These are phyloP conservation scores for Moniliophthora roreri DNA, from an alignment of 1,284 basidiomycete species.

Conservation along the genomic window DNA sequence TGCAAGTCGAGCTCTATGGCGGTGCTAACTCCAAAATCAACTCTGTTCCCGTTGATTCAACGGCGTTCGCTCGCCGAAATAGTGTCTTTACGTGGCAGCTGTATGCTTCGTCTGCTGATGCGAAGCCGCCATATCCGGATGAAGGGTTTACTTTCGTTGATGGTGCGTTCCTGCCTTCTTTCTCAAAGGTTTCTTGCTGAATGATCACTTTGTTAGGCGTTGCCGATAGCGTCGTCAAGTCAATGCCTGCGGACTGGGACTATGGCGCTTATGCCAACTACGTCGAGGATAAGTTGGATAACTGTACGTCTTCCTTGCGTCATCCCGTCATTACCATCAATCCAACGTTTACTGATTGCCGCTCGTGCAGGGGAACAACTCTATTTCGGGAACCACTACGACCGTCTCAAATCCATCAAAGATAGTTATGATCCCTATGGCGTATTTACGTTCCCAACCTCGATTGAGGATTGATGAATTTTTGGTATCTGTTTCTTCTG, in stretches of 20 bases:
- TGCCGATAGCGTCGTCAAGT: constrained; percentile 13
- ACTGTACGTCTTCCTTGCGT: constrained; percentile 13
- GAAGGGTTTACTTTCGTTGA: constrained; percentile 25
- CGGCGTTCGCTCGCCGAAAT: constrained; percentile 25
- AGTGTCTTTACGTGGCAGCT: constrained; percentile 26
- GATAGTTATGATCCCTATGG: neutral
- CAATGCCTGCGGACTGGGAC: constrained; percentile 15
- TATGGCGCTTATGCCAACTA: constrained; percentile 21
- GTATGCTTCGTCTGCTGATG: constrained; percentile 24
- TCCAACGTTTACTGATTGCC: neutral
- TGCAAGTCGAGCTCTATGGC: constrained; percentile 25
- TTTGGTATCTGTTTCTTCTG: too few species aligned
- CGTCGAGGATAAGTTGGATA: constrained; percentile 14
- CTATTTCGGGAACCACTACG: constrained; percentile 12
- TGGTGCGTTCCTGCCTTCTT: neutral
- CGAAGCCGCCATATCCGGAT: constrained; percentile 21
- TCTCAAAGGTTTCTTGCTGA: neutral
- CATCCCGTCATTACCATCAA: neutral
- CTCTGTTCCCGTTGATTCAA: constrained; percentile 19
- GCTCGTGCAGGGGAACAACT: constrained; percentile 11
- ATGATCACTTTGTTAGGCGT: constrained; percentile 1
- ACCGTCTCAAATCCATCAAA: constrained; percentile 6
- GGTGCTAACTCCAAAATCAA: constrained; percentile 25
- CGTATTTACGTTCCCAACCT: constrained; percentile 7
- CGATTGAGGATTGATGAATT: neutral